phyloP scores from a whole-genome alignment of 2,329 filamentous ascomycete genomes.

The Colletotrichum sp. region DNA sequence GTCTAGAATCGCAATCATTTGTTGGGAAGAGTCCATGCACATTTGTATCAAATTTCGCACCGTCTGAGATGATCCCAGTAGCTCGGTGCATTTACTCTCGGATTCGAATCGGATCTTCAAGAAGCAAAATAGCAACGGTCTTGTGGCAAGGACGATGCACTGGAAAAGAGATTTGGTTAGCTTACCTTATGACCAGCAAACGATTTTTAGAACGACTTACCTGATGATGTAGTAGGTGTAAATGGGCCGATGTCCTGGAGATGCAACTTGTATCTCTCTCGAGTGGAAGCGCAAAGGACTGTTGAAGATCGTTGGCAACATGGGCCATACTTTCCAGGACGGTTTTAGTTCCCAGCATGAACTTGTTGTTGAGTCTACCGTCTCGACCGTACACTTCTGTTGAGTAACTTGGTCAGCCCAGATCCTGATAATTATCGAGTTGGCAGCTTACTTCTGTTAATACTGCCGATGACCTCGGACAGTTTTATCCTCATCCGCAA shows the following conservation, averaged over 20 bases:
- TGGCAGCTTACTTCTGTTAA: constrained; percentile 30
- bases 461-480: constrained; percentile 32
- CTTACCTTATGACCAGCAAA: no score
- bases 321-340: constrained; percentile 32
- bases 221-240: constrained; percentile 38
- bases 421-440: not conserved
- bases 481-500: constrained; percentile 37
- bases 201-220: constrained; percentile 11
- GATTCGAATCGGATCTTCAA: constrained; percentile 35
- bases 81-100: constrained; percentile 23
- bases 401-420: not conserved
- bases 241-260: constrained; percentile 33
- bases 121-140: constrained; percentile 35
- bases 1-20: constrained; percentile 43
- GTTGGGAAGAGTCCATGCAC: constrained; percentile 37
- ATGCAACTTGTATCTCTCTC: constrained; percentile 36
- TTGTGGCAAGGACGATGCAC: constrained; percentile 38
- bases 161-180: not conserved
- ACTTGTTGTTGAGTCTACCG: constrained; percentile 33
- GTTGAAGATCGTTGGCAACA: constrained; percentile 33
- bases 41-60: constrained; percentile 38
- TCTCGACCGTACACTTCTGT: constrained; percentile 34
- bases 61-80: constrained; percentile 42
- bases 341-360: constrained; percentile 34
- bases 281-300: constrained; percentile 31